These are phyloP conservation scores for Aaosphaeria pasadenensis DNA, from an alignment of 2,329 filamentous ascomycete genomes.

Conservation along the genomic window DNA sequence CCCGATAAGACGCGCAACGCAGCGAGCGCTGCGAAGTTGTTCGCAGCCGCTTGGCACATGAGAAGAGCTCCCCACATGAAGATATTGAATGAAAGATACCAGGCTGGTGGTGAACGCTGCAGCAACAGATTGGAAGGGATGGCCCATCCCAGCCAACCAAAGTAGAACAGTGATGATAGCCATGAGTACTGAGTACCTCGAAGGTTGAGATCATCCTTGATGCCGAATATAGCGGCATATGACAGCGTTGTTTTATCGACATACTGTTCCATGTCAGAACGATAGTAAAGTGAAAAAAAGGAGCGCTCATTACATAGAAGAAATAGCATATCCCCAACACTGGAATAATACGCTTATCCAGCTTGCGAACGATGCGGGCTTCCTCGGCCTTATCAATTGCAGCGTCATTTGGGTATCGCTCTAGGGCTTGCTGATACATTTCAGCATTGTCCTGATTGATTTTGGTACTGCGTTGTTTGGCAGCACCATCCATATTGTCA, in stretches of 20 bases:
- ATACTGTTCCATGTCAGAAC: neutral
- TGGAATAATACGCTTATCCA: slow-evolving; percentile 59
- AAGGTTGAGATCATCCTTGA: slow-evolving; percentile 56
- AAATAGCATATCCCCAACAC: slow-evolving; percentile 56
- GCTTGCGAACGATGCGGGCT: slow-evolving; percentile 51
- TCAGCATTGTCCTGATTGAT: neutral
- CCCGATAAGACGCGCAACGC: slow-evolving; percentile 53
- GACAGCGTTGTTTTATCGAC: slow-evolving; percentile 47
- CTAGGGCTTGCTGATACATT: neutral
- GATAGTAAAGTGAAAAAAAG: neutral
- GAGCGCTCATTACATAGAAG: slow-evolving; percentile 14
- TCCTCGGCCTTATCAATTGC: slow-evolving; percentile 44
- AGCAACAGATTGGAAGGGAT: slow-evolving; percentile 18
- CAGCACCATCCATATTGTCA: neutral
- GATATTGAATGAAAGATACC: slow-evolving; percentile 27
- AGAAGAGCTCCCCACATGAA: slow-evolving; percentile 7
- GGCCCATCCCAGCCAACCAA: slow-evolving; percentile 13
- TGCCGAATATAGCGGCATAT: slow-evolving; percentile 59
- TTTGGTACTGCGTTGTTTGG: neutral
- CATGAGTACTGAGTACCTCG: slow-evolving; percentile 57
- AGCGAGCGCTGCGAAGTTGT: slow-evolving; percentile 41
- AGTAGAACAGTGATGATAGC: slow-evolving; percentile 50
- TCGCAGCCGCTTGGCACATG: slow-evolving; percentile 3
- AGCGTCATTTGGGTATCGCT: neutral
- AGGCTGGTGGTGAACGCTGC: slow-evolving; percentile 8